These are phyloP conservation scores for Pneumocystis wakefieldiae DNA, from an alignment of 1,139 yeast species.

Conservation along the genomic window DNA sequence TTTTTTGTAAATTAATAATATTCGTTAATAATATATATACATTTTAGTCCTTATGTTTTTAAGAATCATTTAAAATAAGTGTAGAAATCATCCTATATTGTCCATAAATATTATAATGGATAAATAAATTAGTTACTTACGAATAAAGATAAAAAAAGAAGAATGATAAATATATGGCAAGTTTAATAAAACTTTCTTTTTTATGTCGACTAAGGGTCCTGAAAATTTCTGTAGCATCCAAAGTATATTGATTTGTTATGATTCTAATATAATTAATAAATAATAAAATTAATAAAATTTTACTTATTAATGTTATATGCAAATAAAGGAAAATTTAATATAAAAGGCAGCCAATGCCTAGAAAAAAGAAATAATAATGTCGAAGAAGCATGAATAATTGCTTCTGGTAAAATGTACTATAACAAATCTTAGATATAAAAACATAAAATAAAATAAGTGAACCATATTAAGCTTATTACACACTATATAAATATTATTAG, in stretches of 20 bases:
- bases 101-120: neutral
- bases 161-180: slow-evolving; percentile 80
- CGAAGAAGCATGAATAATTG: slow-evolving; percentile 62
- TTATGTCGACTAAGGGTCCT: slow-evolving; percentile 87
- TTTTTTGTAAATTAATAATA: neutral
- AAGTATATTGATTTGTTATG: slow-evolving; percentile 60
- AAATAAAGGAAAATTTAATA: slow-evolving; percentile 71
- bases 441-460: neutral
- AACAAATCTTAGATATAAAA: neutral
- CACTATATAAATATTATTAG: neutral
- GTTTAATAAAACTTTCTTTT: slow-evolving; percentile 77
- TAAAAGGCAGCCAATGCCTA: slow-evolving; percentile 86
- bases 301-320: slow-evolving; percentile 68
- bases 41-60: neutral
- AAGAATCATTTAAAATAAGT: neutral
- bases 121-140: neutral
- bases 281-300: neutral
- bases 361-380: slow-evolving; percentile 61
- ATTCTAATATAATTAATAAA: slow-evolving; percentile 34
- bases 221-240: slow-evolving; percentile 97
- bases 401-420: slow-evolving; percentile 61
- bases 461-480: slow-evolving; percentile 2
- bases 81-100: neutral
- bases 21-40: neutral
- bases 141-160: slow-evolving; percentile 92